Evolutionary conservation across 2,329 filamentous ascomycete species (phyloP), one percentile per base, ranked within the genome.

Genomic region (Fusarium solani-melongenae): DNA sequence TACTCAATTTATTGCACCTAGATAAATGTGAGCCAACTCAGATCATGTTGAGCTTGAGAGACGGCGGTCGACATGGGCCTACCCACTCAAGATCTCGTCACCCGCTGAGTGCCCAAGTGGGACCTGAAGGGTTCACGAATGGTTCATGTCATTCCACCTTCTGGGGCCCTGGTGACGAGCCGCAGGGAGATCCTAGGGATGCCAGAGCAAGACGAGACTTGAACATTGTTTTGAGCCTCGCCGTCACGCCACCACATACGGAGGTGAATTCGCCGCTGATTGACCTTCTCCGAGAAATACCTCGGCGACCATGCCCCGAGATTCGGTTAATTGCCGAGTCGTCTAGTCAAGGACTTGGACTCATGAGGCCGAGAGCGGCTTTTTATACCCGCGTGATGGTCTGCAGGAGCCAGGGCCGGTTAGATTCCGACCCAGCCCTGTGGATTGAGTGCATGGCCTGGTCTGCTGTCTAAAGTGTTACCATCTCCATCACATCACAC

Each of bases 301-400:
- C 34, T 57, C 36, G 46, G 46, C 27, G 46, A 51, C 6, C 46
- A 29, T 51, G 27, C 46, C 46, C 46, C 46, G 46, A 51, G n/a
- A 64, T 59, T 64, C 67, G 70, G 67, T 62, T 33, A 27, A 22
- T 56, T 56, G 8, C 33, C 33, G 53, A 36, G 53, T 31, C 20
- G 10, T 36, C 20, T 20, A 17, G 6, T 17, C 7, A 15, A 15
- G 6, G 51, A 60, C 63, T n/a, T 51, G 17, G 44, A 46, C 29
- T 44, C 31, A 31, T 36, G 22, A 55, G 59, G 55, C 63, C 63
- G 67, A 64, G 46, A 44, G 51, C 55, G 70, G 70, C 31, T 73
- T 41, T 49, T 39, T 41, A 33, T 61, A 57, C 29, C 24, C 39
- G 49, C 22, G 57, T 33, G 24, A 27, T 53, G 55, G 55, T 27